phyloP scores from a whole-genome alignment of 331 rosid genomes.

The Rhamnella rubrinervis region DNA sequence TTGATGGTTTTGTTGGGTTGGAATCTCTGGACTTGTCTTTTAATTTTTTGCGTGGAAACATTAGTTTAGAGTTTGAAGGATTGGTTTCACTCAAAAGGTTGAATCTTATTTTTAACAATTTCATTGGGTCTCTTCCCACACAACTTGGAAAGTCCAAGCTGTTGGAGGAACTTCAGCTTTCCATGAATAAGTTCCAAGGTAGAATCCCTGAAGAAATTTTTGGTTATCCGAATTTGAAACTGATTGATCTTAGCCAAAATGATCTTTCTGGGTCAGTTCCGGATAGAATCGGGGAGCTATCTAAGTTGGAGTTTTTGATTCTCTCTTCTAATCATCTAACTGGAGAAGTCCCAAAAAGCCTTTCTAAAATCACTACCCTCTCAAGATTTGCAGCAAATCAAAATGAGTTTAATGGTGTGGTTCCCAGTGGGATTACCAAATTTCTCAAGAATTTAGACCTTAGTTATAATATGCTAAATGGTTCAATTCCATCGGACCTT shows the following conservation, averaged over 20 bases:
- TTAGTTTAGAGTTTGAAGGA: conserved; percentile 41
- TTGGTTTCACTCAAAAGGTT: conserved; percentile 47
- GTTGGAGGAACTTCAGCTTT: conserved; percentile 63
- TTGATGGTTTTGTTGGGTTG: conserved; percentile 56
- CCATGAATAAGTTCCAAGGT: conserved; percentile 33
- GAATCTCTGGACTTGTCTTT: conserved; percentile 60
- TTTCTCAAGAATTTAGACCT: conserved; percentile 57
- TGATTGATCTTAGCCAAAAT: conserved; percentile 50
- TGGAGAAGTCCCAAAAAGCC: conserved; percentile 54
- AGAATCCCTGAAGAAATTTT: conserved; percentile 42
- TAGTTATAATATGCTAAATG: conserved; percentile 44
- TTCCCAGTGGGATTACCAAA: conserved; percentile 52
- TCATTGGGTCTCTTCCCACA: conserved; percentile 45
- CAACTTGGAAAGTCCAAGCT: conserved; percentile 42
- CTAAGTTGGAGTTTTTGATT: conserved; percentile 56
- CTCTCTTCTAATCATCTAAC: conserved; percentile 47
- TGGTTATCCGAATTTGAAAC: conserved; percentile 36
- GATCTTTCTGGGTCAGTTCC: conserved; percentile 32
- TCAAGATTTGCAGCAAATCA: conserved; percentile 62
- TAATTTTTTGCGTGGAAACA: conserved; percentile 30
- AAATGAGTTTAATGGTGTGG: conserved; percentile 37
- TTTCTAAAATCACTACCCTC: conserved; percentile 42
- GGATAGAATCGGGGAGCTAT: conserved; percentile 37
- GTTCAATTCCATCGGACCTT: conserved; percentile 51
- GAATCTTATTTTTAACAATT: conserved; percentile 30